Evolutionary conservation across 306 rosid genomes (phyloP), one percentile per base, ranked within the genome.

Genomic region (Fragaria iinumae): DNA sequence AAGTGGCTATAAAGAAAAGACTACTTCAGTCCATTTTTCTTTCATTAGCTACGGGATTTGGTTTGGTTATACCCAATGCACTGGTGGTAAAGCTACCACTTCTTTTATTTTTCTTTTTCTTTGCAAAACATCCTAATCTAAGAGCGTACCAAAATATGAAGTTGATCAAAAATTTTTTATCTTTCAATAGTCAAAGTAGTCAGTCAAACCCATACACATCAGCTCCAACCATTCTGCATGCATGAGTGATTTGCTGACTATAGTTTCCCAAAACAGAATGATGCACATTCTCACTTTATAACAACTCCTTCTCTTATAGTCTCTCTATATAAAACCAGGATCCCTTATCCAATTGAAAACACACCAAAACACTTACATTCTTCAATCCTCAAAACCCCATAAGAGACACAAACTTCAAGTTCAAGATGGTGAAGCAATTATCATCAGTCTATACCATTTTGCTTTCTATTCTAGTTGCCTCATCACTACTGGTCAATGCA

Each of bases 61-160:
- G 89, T 78, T 74, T 83, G 50, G 93, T 71, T 89, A 82, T 72
- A 81, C 79, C 87, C 75, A 74, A 77, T 60, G 57, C 73, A 52
- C 53, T 43, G 5, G 25, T 39, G 5, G 67, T 62, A 29, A 62
- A 32, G 45, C 44, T 36, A 34, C 45, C 45, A 64, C 44, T 34
- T 29, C 17, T 34, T 32, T 14, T 62, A 17, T 4, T 4, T 4
- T 64, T 34, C 23, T 34, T 16, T 36, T 32, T 64, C 44, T 34
- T 36, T 64, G 45, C 13, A 49, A 78, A 38, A 38, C 48, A 55
- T 11, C 27, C n/a, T 17, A 34, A 17, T 16, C 5, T 29, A 47
- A 0, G 16, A 48, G 16, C 10, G 16, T 20, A 20, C 9, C 16
- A 29, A 50, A 17, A 9, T 50, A 10, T 29, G 11, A 71, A 72